Evolutionary conservation across 345 rosid genomes (phyloP), one percentile per base, ranked within the genome.

Genomic region (Mercurialis annua): DNA sequence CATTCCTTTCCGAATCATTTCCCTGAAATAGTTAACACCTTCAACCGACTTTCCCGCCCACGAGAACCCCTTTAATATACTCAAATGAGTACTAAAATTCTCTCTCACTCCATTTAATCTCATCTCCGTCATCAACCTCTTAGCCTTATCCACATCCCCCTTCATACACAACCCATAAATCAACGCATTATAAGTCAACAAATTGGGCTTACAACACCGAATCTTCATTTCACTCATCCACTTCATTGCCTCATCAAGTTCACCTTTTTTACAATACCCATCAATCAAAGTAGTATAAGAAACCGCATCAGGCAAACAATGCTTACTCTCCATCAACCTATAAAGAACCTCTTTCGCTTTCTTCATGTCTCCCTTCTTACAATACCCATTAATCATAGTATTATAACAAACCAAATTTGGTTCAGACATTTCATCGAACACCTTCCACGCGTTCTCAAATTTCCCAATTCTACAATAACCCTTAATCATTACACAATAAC

Each of bases 381-480:
- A 72, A 53, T 58, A 80, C 56, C 86, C 86, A 72, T 75, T 64
- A n/a, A 82, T 74, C 78, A 79, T 18, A 50, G 78, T 74, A 34
- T 79, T 82, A n/a, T 18, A 77, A 33, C 82, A 30, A 55, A 77
- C 6, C 48, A 62, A 42, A 70, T 77, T 75, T 14, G 75, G 86
- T 64, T 59, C 43, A 64, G n/a, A 4, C 80, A 82, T 82, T 77
- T 77, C 81, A 71, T 79, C 83, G 26, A 82, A 80, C 80, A 80
- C 21, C 79, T 69, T 72, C 51, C 51, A 58, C 29, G 83, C 83
- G 66, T 65, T 29, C 55, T 74, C 78, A 50, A 82, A 31, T 76
- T 66, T 72, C 33, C 80, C 78, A 59, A 59, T 18, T 56, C 77
- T 82, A 26, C 76, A 74, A 10, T 62, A 66, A 3, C 79, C 82